Conservation (phyloP, 371 early-diverging fungal species). For the Parasitella parasitica region DNA sequence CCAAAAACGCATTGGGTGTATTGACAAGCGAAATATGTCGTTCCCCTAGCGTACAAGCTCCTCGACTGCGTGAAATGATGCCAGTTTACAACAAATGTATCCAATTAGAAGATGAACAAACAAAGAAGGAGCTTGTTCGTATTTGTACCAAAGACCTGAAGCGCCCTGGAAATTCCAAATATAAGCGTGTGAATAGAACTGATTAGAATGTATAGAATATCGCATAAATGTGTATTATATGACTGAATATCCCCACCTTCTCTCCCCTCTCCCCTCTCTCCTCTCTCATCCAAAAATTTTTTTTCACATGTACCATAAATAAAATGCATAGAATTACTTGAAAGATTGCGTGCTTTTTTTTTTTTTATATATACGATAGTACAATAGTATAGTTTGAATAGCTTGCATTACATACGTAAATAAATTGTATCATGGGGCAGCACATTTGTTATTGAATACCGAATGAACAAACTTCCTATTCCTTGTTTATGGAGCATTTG, state of each 20-base stretch:
- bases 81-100: constrained; percentile 56
- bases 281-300: no score
- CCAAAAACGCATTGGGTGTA: constrained; percentile 31
- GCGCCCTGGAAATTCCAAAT: constrained; percentile 7
- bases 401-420: no score
- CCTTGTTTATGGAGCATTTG: no score
- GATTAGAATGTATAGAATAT: neutral
- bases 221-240: neutral
- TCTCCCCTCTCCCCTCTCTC: neutral
- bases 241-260: neutral
- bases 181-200: constrained; percentile 13
- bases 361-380: no score
- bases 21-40: constrained; percentile 28
- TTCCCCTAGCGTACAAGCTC: constrained; percentile 21
- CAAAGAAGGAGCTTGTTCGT: constrained; percentile 33
- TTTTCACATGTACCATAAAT: neutral
- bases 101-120: constrained; percentile 52
- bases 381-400: neutral
- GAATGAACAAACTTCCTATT: no score
- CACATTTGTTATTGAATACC: no score
- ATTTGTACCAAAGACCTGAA: constrained; percentile 33
- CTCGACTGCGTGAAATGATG: constrained; percentile 44
- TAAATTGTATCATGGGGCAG: no score
- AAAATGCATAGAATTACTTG: neutral
- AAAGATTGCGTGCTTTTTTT: no score